phyloP scores from a whole-genome alignment of 2,329 filamentous ascomycete genomes.

The Colletotrichum tamarilloi region DNA sequence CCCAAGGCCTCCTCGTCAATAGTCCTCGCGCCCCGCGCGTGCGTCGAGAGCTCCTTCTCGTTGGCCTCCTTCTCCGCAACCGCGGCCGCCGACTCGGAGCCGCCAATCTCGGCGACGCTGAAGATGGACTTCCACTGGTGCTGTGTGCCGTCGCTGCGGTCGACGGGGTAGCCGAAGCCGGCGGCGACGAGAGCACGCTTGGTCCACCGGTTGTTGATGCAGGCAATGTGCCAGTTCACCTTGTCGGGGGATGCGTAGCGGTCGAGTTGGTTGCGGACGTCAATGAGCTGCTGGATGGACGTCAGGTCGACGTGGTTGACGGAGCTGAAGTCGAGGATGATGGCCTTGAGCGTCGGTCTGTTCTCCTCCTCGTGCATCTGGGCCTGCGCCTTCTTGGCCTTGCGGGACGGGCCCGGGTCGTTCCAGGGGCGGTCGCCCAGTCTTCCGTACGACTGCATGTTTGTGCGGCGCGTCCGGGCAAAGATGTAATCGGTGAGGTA shows the following conservation, averaged over 20 bases:
- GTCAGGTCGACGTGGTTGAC: slow-evolving; percentile 96
- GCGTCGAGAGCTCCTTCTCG: slow-evolving; percentile 45
- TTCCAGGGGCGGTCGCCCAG: slow-evolving; percentile 93
- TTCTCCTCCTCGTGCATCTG: slow-evolving; percentile 53
- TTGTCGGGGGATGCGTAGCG: slow-evolving; percentile 81
- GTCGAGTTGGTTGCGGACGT: slow-evolving; percentile 94
- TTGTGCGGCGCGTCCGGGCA: slow-evolving; percentile 79
- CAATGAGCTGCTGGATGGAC: slow-evolving; percentile 90
- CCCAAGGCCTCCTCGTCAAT: slow-evolving; percentile 51
- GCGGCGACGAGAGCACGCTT: slow-evolving; percentile 89
- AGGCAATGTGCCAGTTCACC: slow-evolving; percentile 97
- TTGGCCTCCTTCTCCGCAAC: slow-evolving; percentile 74
- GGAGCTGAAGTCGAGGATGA: slow-evolving; percentile 92
- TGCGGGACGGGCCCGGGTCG: slow-evolving; percentile 78
- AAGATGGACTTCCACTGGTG: slow-evolving; percentile 95
- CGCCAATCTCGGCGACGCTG: slow-evolving; percentile 87
- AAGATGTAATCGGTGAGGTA: slow-evolving; percentile 78
- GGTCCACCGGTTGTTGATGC: slow-evolving; percentile 93
- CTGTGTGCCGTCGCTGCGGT: slow-evolving; percentile 57
- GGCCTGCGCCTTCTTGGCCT: slow-evolving; percentile 56
- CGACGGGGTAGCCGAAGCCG: slow-evolving; percentile 86
- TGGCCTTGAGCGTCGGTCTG: slow-evolving; percentile 81
- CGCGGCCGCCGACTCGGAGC: slow-evolving; percentile 75
- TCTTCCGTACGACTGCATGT: slow-evolving; percentile 71
- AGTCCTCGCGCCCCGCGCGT: slow-evolving; percentile 18